Base-by-base conservation (phyloP, 2,329 filamentous ascomycete genomes). In the Sarocladiaceae sp. region DNA sequence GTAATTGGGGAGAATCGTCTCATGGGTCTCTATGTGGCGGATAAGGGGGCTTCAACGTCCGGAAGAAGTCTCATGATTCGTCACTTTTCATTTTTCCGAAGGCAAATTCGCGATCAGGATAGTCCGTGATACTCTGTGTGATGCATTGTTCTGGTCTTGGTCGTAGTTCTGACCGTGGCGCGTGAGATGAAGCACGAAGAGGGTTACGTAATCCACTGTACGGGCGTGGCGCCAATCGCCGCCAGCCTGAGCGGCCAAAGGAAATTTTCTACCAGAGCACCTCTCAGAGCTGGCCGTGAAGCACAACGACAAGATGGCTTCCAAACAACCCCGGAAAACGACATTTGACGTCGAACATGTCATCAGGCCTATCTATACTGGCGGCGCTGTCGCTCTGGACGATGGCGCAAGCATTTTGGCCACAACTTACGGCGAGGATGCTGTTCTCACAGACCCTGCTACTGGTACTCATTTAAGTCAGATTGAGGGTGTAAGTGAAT, bases 321-420 rank as follows among this genome's bases (percentile, higher is more conserved):
- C 68, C 49, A 80, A 79, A 62, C 68, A 78, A 48, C 70, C 77
- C 15, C 71, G 78, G 55, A 94, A 89, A 72, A 96, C 89, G 47
- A 95, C 91, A 3, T 98, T 96, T 63, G 87, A 94, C 58, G 79
- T 85, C 47, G 77, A 77, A 52, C 81, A 85, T 57, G 86, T 88
- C 39, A 85, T 98, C 45, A 86, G 89, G 55, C 93, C 93, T 16
- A 91, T 97, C 41, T 96, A 93, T 60, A 95, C 91, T 2, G 93
- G 93, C 45, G 93, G 93, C 33, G 84, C 86, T 52, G 82, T 95
- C 47, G 82, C 88, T 23, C 76, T 97, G 49, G 88, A 91, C 70
- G 78, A 82, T 62, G 80, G 80, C 66, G 89, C 89, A 43, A 79
- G 80, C 55, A 79, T 97, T 50, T 74, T 98, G 45, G 91, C 89